Percentiles rank a stretch among this genome's conserved stretches.
Evolutionary conservation across 345 rosid genomes (phyloP).

Genomic region (Syzygium jambos): DNA sequence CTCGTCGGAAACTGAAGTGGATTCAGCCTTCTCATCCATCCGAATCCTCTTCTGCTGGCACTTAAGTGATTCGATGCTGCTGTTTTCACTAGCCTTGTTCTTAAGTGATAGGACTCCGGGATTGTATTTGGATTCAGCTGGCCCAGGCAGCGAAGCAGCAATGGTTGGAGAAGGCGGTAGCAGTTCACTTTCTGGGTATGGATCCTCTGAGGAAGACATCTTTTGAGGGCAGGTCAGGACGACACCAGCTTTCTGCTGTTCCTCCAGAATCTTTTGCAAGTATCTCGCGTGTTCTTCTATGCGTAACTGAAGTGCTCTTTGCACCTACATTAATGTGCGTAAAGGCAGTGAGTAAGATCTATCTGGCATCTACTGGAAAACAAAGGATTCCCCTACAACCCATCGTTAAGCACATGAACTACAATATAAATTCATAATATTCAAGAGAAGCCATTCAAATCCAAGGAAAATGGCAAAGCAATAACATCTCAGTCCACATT

Average conservation of each 20-base stretch:
- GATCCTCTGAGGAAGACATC: constrained; percentile 18
- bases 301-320: constrained; percentile 64
- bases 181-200: constrained; percentile 5
- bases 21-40: neutral
- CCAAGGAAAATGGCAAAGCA: neutral
- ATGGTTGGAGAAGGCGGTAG: constrained; percentile 13
- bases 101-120: neutral
- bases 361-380: neutral
- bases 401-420: neutral
- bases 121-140: neutral
- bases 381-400: neutral
- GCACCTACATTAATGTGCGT: constrained; percentile 35
- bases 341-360: neutral
- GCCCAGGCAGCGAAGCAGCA: neutral
- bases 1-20: neutral
- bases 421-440: neutral
- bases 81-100: neutral
- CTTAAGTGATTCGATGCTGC: neutral
- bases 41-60: neutral
- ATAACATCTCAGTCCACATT: neutral
- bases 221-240: constrained; percentile 28
- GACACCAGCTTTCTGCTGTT: constrained; percentile 62
- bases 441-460: neutral
- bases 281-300: constrained; percentile 88
- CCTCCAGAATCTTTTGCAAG: constrained; percentile 76